A percentile compares a stretch with the other conserved stretches of the same genome.
phyloP scores from a whole-genome alignment of 192 early-diverging fungal genomes.

The Powellomyces hirtus region DNA sequence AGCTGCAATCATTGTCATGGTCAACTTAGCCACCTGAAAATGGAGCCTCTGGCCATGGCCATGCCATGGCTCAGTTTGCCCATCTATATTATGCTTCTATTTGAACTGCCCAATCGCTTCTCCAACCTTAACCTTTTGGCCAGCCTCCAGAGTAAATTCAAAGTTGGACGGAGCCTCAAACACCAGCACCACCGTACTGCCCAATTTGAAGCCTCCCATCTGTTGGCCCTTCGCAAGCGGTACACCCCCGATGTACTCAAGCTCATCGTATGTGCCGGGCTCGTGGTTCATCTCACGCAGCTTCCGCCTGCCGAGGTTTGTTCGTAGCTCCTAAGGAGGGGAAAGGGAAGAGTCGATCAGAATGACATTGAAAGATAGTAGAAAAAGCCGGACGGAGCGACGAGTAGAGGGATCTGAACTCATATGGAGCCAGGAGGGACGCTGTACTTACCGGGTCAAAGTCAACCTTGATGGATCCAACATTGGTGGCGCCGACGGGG shows the following conservation, averaged over 20 bases:
- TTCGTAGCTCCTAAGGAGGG: constrained; percentile 36
- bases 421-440: too few relatives aligned
- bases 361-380: background rate
- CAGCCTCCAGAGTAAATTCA: constrained; percentile 68
- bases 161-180: constrained; percentile 91
- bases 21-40: too few relatives aligned
- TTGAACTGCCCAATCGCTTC: constrained; percentile 57
- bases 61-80: too few relatives aligned
- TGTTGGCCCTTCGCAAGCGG: constrained; percentile 77
- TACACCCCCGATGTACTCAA: constrained; percentile 71
- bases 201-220: constrained; percentile 93
- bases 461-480: constrained; percentile 92
- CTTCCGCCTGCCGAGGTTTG: constrained; percentile 43
- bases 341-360: background rate
- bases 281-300: constrained; percentile 26
- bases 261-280: constrained; percentile 75
- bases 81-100: too few relatives aligned
- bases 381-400: too few relatives aligned
- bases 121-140: constrained; percentile 80
- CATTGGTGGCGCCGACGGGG: constrained; percentile 97
- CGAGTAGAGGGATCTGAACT: too few relatives aligned
- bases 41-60: too few relatives aligned
- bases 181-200: constrained; percentile 93
- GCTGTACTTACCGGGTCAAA: constrained; percentile 73
- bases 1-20: too few relatives aligned